Conservation (phyloP, 495 filamentous ascomycete species). For the Aspergillus olivimuriae region DNA sequence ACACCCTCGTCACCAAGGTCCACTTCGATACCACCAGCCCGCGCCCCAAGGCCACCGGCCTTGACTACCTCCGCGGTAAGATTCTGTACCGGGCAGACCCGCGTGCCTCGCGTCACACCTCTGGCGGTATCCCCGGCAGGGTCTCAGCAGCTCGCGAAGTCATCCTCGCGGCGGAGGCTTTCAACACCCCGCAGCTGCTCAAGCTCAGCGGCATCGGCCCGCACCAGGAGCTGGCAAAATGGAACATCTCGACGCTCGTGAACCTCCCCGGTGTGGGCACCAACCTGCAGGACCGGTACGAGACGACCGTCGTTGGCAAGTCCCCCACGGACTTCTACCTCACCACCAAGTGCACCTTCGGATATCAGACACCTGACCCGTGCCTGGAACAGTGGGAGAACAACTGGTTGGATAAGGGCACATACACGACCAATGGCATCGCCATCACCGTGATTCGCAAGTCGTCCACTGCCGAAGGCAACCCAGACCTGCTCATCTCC, state of each 20-base stretch:
- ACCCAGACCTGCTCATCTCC: constrained; percentile 47
- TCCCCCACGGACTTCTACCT: constrained; percentile 40
- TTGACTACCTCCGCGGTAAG: constrained; percentile 54
- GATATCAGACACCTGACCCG: constrained; percentile 32
- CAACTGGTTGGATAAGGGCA: constrained; percentile 33
- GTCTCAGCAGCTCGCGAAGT: constrained; percentile 52
- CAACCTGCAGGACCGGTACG: constrained; percentile 64
- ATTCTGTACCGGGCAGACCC: constrained; percentile 56
- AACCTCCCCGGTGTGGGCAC: constrained; percentile 58
- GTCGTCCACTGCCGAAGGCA: constrained; percentile 29
- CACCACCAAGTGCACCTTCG: constrained; percentile 43
- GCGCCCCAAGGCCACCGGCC: constrained; percentile 52
- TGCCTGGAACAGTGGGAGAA: constrained; percentile 45
- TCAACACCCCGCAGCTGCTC: constrained; percentile 60
- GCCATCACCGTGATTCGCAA: constrained; percentile 41
- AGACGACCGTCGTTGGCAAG: constrained; percentile 42
- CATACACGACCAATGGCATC: constrained; percentile 45
- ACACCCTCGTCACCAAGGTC: constrained; percentile 57
- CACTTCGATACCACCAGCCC: constrained; percentile 39
- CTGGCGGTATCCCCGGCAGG: constrained; percentile 33
- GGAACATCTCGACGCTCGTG: constrained; percentile 43
- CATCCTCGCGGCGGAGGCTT: constrained; percentile 55
- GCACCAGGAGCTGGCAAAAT: constrained; percentile 34
- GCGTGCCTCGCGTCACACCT: constrained; percentile 12
- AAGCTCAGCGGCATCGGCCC: constrained; percentile 62